phyloP scores from a whole-genome alignment of 2,329 filamentous ascomycete genomes.

The Verticillium nubilum region DNA sequence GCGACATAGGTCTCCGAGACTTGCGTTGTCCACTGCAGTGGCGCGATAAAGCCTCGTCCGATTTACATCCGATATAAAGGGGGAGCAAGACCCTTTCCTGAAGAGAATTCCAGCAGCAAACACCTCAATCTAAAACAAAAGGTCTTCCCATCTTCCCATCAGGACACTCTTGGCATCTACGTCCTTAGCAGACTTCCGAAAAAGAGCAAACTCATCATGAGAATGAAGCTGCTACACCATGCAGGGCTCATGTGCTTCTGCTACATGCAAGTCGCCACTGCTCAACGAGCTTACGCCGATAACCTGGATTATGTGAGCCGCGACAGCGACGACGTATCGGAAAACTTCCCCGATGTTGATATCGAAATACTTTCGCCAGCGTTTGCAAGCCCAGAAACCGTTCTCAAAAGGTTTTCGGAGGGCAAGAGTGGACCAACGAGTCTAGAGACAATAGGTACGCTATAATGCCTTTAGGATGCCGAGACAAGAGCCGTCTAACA shows the following conservation, averaged over 20 bases:
- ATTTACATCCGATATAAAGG: not conserved
- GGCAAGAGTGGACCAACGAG: slow-evolving; percentile 18
- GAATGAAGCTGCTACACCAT: not conserved
- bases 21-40: not conserved
- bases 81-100: not conserved
- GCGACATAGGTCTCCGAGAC: not conserved
- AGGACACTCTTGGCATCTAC: not conserved
- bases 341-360: slow-evolving; percentile 17
- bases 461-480: slow-evolving; percentile 17
- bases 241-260: not conserved
- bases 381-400: slow-evolving; percentile 11
- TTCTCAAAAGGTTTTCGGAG: slow-evolving; percentile 15
- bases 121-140: not conserved
- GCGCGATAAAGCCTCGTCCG: not conserved
- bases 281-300: slow-evolving; percentile 13
- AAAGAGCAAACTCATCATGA: not conserved
- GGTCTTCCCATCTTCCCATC: not conserved
- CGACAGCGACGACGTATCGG: slow-evolving; percentile 13
- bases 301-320: slow-evolving; percentile 12
- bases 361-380: slow-evolving; percentile 17
- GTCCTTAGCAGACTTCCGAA: not conserved
- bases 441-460: slow-evolving; percentile 11
- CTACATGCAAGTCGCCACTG: slow-evolving; percentile 4
- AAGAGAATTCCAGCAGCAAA: not conserved
- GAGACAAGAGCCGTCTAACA: slow-evolving; percentile 4